Base-by-base conservation (phyloP, 2,329 filamentous ascomycete genomes). In the Akanthomyces lecanii region DNA sequence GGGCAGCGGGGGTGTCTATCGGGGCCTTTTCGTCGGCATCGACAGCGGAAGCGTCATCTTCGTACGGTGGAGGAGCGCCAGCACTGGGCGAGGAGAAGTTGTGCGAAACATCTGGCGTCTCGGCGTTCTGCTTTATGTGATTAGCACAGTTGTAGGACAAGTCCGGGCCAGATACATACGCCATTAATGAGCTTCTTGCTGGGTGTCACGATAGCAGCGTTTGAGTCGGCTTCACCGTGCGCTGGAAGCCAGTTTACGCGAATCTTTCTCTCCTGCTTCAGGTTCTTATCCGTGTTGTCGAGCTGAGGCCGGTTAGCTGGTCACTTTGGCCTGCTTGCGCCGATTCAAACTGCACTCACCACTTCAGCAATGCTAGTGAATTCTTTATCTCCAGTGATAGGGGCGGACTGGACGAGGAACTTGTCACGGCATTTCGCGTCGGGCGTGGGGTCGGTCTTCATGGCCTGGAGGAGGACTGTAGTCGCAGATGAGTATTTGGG, bases 371-470 rank as follows among this genome's bases (percentile, higher is more conserved):
- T 87, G 73, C 89, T 96, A 64, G 83, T 82, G 71, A 91, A 91
- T 71, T 97, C 92, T 78, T 92, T 91, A 72, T 96, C 91, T 66
- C 87, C 82, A 25, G 89, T 89, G 68, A 97, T 90, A 58, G 87
- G 82, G 55, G 96, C 91, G 30, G 93, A 96, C 78, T 98, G 94
- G 42, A 98, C 94, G 61, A 98, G 85, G 77, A 98, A 98, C 81
- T 98, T 98, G 84, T 98, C 94, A 76, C 91, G 89, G 81, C 95
- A 99, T 76, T 92, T 93, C 66, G 90, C 88, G 74, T 97, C 93
- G 63, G 82, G 76, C 23, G 93, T 85, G 62, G 94, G 94, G 72
- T 98, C 93, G 73, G 92, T 87, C 82, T 97, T 97, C 95, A 99
- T 97, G 28, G 94, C 92, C 80, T 99, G 95, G 48, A 99, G 87